phyloP scores from a whole-genome alignment of 2,329 filamentous ascomycete species.

The Neoascochyta sp. region DNA sequence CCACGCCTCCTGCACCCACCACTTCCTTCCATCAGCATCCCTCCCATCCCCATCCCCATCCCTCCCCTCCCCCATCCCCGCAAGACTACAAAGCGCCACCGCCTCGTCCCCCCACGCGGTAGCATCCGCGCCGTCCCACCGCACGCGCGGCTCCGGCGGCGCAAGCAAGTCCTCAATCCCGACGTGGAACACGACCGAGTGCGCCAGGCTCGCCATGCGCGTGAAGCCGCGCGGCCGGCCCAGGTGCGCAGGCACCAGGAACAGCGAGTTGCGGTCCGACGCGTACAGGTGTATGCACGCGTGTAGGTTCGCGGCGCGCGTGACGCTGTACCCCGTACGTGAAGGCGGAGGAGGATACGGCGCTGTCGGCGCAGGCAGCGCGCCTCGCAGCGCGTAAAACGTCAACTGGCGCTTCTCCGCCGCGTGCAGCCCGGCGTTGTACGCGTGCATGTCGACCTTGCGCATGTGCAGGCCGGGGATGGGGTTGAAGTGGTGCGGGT shows the following conservation, averaged over 20 bases:
- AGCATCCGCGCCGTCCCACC: conserved; percentile 21
- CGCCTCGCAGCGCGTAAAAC: conserved; percentile 32
- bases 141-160: conserved; percentile 19
- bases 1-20: conserved; percentile 34
- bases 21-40: conserved; percentile 26
- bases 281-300: conserved; percentile 57
- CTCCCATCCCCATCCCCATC: conserved; percentile 6
- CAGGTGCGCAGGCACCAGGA: conserved; percentile 49
- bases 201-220: conserved; percentile 31
- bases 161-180: conserved; percentile 24
- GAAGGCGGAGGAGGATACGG: conserved; percentile 15
- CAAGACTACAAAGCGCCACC: conserved; percentile 21
- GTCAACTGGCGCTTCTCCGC: conserved; percentile 37
- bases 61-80: no score
- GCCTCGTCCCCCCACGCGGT: conserved; percentile 22
- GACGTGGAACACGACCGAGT: conserved; percentile 35
- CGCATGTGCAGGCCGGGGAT: conserved; percentile 47
- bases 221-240: conserved; percentile 20
- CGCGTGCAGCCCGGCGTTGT: conserved; percentile 41
- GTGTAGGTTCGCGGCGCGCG: conserved; percentile 49
- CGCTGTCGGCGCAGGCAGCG: conserved; percentile 28
- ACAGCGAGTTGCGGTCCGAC: conserved; percentile 54
- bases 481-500: conserved; percentile 39
- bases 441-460: conserved; percentile 52
- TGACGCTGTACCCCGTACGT: conserved; percentile 3